Base-by-base conservation (phyloP, 1,284 basidiomycete species). In the Grifola frondosa region DNA sequence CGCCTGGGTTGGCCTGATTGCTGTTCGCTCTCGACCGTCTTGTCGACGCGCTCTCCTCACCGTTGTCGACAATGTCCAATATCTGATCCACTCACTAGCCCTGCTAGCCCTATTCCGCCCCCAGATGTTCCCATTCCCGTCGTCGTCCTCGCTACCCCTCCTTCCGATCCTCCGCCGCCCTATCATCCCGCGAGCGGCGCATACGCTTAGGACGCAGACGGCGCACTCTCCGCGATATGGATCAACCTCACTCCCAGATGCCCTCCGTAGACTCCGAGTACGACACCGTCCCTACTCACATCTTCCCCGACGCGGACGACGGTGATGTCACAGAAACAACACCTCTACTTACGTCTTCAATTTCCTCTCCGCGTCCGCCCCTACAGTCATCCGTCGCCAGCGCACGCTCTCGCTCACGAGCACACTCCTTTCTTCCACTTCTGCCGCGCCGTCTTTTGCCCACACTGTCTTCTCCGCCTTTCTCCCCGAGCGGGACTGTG, bases 381-480 rank as follows among this genome's bases (percentile, higher is more conserved):
- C 34, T 54, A 19, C 53, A 50, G 5, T 45, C 6, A 47, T 59
- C 13, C 44, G 44, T 9, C 46, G 62, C 7, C 57, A 56, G 40
- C 73, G 82, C 24, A 75, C 82, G 2, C 57, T 73, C 37, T 86
- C 83, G 2, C 69, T 77, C 44, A 68, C 75, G 2, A 83, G 80
- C 61, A 73, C 73, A 4, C 57, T 73, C 15, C 59, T 67, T 20
- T 77, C 75, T 1, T 62, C 67, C 0, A 52, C 60, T 3, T 84
- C 81, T 3, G 67, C 65, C 6, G 74, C 80, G 2, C 80, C 80
- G 3, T 84, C 81, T 3, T 66, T 88, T 8, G 75, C 78, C 4
- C 85, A 83, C 30, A 88, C 82, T 0, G 62, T 86, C 20, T 58
- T 81, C 6, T 84, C 82, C 0, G 68, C 87, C 10, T 84, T 87